Base-by-base conservation (phyloP, 345 rosid genomes). In the Toxicodendron radicans region DNA sequence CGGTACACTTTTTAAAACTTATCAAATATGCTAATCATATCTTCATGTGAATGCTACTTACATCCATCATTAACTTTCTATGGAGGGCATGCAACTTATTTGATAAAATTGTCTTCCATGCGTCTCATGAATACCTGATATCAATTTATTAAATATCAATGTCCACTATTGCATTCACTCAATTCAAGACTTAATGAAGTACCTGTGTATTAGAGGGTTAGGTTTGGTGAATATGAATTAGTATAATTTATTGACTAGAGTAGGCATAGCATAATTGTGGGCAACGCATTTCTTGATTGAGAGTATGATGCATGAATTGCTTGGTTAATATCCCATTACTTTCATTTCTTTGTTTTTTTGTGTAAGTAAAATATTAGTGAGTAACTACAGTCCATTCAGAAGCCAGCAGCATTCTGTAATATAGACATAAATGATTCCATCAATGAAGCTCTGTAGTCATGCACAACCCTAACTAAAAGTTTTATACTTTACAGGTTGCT, bases 401-500 rank as follows among this genome's bases (percentile, higher is more conserved):
- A 38, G 43, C 8, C 43, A 38, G 43, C 43, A 38, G 9, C 43
- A 38, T 38, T 38, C 43, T 38, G 9, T 38, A 38, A 38, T 68
- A 21, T 11, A 5, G 45, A 20, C 49, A 33, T 16, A 33, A 68
- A 4, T 68, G 23, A 10, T 53, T 30, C 10, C 7, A 33, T 7
- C 57, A 5, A 30, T 56, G 16, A 18, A 20, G 49, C 72, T 35
- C 35, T 68, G n/a, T 35, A 53, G 52, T 8, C 7, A 17, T 21
- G 3, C 18, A 30, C 1, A 2, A 16, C 12, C 62, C 46, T 72
- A 23, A 79, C 24, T 24, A 61, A 61, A 41, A 33, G 66, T 33
- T 54, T 63, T 56, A 27, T 77, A n/a, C 20, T 23, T 51, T 85
- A 81, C 88, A 95, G 99, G 81, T 88, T 75, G 88, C 98, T 77